Evolutionary conservation across 176 grass and related monocot genomes (phyloP), one percentile per base, ranked within the genome.

Genomic region (Carex myosuroides): DNA sequence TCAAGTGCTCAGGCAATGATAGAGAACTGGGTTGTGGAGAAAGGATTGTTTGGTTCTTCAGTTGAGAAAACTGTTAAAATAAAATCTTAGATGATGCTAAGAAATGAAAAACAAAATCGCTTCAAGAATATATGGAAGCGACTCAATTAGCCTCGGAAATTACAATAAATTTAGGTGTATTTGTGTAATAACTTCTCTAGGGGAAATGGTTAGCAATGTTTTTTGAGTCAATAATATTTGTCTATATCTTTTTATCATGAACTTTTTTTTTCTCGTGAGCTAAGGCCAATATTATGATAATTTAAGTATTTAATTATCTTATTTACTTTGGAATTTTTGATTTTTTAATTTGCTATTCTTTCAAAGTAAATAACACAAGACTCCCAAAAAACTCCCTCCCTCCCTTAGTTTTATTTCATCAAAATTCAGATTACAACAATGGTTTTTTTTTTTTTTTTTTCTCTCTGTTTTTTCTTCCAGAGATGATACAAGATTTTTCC

Each of bases 11-110:
- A 91, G 89, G 81, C 68, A 26, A 96, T 96, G 93, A 96, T 96
- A 67, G 93, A 96, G 87, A 80, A 85, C 9, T 96, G 93, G 93
- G 91, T 92, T 33, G 73, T 88, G 79, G 60, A 89, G 89, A 83
- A 48, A 41, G 80, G 74, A 24, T 85, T 90, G 42, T 87, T 87
- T 65, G 13, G 20, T 64, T 54, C 60, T 89, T 88, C 52, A 50
- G 9, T 30, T 56, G 18, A 74, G 48, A 18, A n/a, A 60, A 5
- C 35, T 46, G 61, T 24, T 16, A 46, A 85, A 22, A 75, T 39
- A 39, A 39, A 39, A 39, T 5, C 66, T 60, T 72, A 26, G 22
- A 17, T 14, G 12, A 67, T 13, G 0, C 0, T 67, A 33, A 18
- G 14, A 35, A 8, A 17, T 68, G 6, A 56, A 16, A 29, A 77